phyloP scores from a whole-genome alignment of 106 monocot genomes.

The Platanthera guangdongensis region DNA sequence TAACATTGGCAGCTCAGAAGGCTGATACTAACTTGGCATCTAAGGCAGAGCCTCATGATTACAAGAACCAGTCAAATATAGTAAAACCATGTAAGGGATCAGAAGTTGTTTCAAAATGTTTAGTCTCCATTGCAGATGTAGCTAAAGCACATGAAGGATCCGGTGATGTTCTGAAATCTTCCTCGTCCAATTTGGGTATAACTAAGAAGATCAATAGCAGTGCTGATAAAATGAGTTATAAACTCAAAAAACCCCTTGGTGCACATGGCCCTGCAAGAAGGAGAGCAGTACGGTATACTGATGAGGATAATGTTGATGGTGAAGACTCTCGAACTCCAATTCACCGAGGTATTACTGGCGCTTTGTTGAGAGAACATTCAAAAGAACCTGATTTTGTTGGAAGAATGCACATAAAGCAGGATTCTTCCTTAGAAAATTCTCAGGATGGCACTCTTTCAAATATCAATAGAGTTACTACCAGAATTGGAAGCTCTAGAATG shows the following conservation, averaged over 20 bases:
- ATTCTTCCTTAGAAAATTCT: background rate
- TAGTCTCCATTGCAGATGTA: background rate
- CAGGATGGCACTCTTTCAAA: background rate
- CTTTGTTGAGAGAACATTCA: conserved; percentile 18
- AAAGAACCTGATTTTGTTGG: conserved; percentile 12
- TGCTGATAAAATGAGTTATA: background rate
- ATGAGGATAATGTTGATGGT: conserved; percentile 39
- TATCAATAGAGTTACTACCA: conserved; percentile 13
- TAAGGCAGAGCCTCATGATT: conserved; percentile 7
- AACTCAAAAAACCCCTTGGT: conserved; percentile 4
- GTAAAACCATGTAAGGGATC: background rate
- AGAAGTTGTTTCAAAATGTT: background rate
- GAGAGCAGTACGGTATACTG: conserved; percentile 56
- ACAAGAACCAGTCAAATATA: background rate
- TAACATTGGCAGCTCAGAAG: conserved; percentile 13
- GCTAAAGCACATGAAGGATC: background rate
- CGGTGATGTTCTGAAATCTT: background rate
- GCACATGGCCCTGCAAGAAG: conserved; percentile 24
- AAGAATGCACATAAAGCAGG: background rate
- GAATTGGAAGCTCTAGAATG: conserved; percentile 18
- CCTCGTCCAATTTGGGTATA: background rate
- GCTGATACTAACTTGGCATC: conserved; percentile 15
- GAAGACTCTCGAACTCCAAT: conserved; percentile 54
- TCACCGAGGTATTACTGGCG: conserved; percentile 26
- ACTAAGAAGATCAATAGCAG: conserved; percentile 1